Evolutionary conservation across 1,139 yeast genomes (phyloP).

Genomic region (Debaryomycetaceae sp.): DNA sequence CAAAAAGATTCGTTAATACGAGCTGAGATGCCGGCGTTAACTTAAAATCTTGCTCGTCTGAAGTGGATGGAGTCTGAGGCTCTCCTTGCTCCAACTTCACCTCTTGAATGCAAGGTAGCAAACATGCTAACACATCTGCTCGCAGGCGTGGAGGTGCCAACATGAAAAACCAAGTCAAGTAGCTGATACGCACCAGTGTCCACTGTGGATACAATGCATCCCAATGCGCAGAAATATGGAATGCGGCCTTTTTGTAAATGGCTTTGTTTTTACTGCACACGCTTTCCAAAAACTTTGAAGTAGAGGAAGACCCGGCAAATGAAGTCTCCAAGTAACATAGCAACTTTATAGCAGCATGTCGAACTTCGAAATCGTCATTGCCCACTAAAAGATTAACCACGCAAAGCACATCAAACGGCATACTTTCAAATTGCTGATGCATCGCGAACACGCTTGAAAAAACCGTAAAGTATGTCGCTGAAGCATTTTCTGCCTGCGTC

Average conservation of each 20-base stretch:
- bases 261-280: conserved; percentile 59
- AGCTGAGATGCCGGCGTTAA: conserved; percentile 48
- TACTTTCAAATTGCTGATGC: conserved; percentile 26
- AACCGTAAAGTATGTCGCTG: conserved; percentile 61
- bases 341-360: conserved; percentile 53
- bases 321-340: conserved; percentile 45
- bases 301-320: conserved; percentile 31
- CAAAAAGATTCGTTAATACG: conserved; percentile 77
- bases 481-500: conserved; percentile 38
- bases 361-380: conserved; percentile 45
- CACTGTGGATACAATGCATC: conserved; percentile 50
- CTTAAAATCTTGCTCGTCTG: conserved; percentile 9
- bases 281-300: conserved; percentile 41
- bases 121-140: conserved; percentile 67
- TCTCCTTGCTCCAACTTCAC: conserved; percentile 46
- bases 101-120: conserved; percentile 85
- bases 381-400: conserved; percentile 63
- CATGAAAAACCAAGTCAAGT: conserved; percentile 60
- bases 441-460: conserved; percentile 50
- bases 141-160: conserved; percentile 45
- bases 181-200: conserved; percentile 54
- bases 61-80: conserved; percentile 13
- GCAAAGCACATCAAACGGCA: conserved; percentile 50
- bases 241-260: conserved; percentile 67
- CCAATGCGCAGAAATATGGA: conserved; percentile 54